Evolutionary conservation across 768 basidiomycete genomes (phyloP).

Genomic region (Kwoniella heveanensis): DNA sequence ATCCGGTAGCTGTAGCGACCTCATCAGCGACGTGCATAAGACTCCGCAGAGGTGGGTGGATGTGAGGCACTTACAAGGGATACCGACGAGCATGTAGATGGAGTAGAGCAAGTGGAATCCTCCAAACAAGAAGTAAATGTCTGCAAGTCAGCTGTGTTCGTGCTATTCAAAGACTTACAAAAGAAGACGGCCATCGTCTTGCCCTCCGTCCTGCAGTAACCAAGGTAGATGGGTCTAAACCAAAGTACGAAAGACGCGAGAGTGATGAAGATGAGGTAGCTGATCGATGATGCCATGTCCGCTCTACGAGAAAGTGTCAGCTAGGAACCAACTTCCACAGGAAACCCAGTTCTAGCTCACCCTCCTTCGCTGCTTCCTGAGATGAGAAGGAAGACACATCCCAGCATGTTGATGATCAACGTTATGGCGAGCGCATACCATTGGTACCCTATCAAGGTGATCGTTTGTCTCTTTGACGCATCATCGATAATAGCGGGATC

Average conservation of each 20-base stretch:
- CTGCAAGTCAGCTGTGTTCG: slow-evolving; percentile 58
- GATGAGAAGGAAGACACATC: slow-evolving; percentile 81
- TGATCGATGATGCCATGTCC: slow-evolving; percentile 48
- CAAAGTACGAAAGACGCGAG: slow-evolving; percentile 84
- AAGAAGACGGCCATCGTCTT: slow-evolving; percentile 54
- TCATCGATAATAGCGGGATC: slow-evolving; percentile 81
- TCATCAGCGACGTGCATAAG: not conserved
- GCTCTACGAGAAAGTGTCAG: slow-evolving; percentile 32
- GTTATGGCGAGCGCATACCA: slow-evolving; percentile 88
- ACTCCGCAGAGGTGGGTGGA: not conserved
- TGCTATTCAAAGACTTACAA: slow-evolving; percentile 33
- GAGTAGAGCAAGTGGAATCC: slow-evolving; percentile 94
- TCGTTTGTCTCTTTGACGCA: slow-evolving; percentile 71
- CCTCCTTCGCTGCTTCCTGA: slow-evolving; percentile 68
- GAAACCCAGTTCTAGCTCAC: too few relatives aligned
- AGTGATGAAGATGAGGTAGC: slow-evolving; percentile 75
- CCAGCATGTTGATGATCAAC: slow-evolving; percentile 83
- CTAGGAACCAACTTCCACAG: too few relatives aligned
- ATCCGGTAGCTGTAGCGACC: slow-evolving; percentile 66
- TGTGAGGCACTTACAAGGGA: slow-evolving; percentile 64
- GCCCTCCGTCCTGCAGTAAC: slow-evolving; percentile 82
- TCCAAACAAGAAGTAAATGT: slow-evolving; percentile 94
- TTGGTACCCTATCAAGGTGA: slow-evolving; percentile 84
- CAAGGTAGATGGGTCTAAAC: slow-evolving; percentile 98
- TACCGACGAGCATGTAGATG: slow-evolving; percentile 91